Base-by-base conservation (phyloP, 2,329 filamentous ascomycete species). In the Raffaelea ambrosiae region DNA sequence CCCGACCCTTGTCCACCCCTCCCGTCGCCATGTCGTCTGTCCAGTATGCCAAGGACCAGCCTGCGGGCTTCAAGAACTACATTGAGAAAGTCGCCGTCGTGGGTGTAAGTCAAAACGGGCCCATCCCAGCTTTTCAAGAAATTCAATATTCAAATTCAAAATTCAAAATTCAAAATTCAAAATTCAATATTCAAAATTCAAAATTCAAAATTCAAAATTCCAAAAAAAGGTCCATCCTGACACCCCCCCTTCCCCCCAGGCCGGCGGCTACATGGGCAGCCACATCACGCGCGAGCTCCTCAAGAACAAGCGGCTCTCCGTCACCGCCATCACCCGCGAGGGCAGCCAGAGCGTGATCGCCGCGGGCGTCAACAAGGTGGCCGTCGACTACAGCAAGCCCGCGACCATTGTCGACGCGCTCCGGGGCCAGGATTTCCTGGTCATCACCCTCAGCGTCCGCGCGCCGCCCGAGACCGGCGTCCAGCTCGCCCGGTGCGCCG, bases 401-500 rank as follows among this genome's bases (percentile, higher is more conserved):
- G 54, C 58, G 1, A 66, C 70, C 1, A 57, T 83, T 10, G 65
- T 75, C 1, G 57, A 59, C 1, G 77, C 75, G 3, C 68, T 83
- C 3, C 57, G 63, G 33, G 75, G 65, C 49, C 75, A 82, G 50
- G 68, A 82, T 16, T 71, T 70, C 35, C 63, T 83, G 3, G 64
- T 81, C 53, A 79, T 82, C 47, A 77, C 76, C 10, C 58, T 83
- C 50, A 52, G 66, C 11, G 57, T 62, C 0, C 52, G 43, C 0
- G 75, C 73, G 0, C 65, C 73, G 0, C 59, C 51, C 0, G 71
- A 72, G 10, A 68, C 68, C 2, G 69, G 78, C 40, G 57, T 55
- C 46, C 74, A 73, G 51, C 63, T 83, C 18, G 61, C 81, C 50
- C 59, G 65, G 7, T 79, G 79, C 0, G 79, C 79, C 0, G 72